Conservation (phyloP, 2,329 filamentous ascomycete genomes). For the Aspergillus unguis region DNA sequence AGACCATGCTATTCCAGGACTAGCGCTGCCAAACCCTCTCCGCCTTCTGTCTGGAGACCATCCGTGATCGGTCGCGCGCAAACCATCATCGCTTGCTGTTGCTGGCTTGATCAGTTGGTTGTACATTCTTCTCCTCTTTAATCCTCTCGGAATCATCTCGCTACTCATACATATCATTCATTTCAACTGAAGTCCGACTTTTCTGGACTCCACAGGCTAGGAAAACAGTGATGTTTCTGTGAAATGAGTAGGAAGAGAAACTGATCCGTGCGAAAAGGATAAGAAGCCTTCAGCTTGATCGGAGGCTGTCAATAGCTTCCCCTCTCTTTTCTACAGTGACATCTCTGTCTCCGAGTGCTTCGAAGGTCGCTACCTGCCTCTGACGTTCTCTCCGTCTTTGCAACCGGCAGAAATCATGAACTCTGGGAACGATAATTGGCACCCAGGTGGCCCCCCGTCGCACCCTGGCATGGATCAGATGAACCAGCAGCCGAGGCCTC, state of each 20-base stretch:
- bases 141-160: not conserved
- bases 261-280: constrained; percentile 24
- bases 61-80: constrained; percentile 40
- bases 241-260: constrained; percentile 24
- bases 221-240: constrained; percentile 28
- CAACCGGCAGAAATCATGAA: constrained; percentile 37
- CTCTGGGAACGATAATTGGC: constrained; percentile 44
- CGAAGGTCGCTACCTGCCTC: not conserved
- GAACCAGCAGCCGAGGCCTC: constrained; percentile 41
- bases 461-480: constrained; percentile 44
- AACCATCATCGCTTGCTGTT: constrained; percentile 28
- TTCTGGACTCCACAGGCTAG: constrained; percentile 13
- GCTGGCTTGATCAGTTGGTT: constrained; percentile 15
- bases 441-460: constrained; percentile 40
- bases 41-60: constrained; percentile 31
- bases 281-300: constrained; percentile 16
- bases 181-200: constrained; percentile 1
- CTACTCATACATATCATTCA: not conserved
- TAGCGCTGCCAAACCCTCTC: constrained; percentile 33
- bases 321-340: constrained; percentile 2
- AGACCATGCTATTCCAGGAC: constrained; percentile 19
- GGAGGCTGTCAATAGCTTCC: constrained; percentile 7
- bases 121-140: constrained; percentile 6
- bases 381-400: constrained; percentile 9
- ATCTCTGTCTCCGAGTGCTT: not conserved